Evolutionary conservation across 2,329 filamentous ascomycete species (phyloP), one percentile per base, ranked within the genome.

Genomic region (Sclerotinia sclerotiorum): DNA sequence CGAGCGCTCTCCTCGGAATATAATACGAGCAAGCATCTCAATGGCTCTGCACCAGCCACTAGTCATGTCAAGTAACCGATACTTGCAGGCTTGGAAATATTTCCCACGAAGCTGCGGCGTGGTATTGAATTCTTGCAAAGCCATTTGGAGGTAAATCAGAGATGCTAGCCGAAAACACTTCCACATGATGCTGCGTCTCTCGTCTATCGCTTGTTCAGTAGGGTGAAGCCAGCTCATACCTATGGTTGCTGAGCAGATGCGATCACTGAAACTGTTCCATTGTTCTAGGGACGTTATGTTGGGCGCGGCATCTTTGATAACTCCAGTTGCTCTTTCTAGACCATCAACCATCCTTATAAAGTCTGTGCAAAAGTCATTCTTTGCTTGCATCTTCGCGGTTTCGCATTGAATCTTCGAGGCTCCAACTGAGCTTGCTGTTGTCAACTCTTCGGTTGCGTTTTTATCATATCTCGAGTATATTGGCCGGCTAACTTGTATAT

Each of bases 331-430:
- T 24, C 27, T 58, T 44, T 67, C 64, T 17, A 67, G n/a, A 21
- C 64, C 46, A 67, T 60, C 19, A 29, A 67, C 27, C 42, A 60
- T 49, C 24, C 24, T 57, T 27, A 65, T 65, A n/a, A 57, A 65
- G 27, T 65, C 63, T 49, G 51, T 21, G 32, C 52, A 39, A 35
- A 57, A 57, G 15, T 46, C 42, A 35, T 57, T 57, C 21, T 42
- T 57, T 2, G 63, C 24, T 48, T 56, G 39, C 63, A 56, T 56
- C 15, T 24, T 13, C n/a, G 24, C 19, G 8, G 56, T 24, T 46
- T 65, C 17, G 7, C 10, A 55, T 32, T 56, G 27, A 7, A 56
- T 32, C 21, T 7, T 13, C 24, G 35, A 52, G 15, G 39, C 15
- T 32, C 10, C 17, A 11, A 44, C 42, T 35, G 17, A 29, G 17